These are phyloP conservation scores for Cardiosporidium cionae DNA, from an alignment of 169 alveolate genomes.

Conservation along the genomic window DNA sequence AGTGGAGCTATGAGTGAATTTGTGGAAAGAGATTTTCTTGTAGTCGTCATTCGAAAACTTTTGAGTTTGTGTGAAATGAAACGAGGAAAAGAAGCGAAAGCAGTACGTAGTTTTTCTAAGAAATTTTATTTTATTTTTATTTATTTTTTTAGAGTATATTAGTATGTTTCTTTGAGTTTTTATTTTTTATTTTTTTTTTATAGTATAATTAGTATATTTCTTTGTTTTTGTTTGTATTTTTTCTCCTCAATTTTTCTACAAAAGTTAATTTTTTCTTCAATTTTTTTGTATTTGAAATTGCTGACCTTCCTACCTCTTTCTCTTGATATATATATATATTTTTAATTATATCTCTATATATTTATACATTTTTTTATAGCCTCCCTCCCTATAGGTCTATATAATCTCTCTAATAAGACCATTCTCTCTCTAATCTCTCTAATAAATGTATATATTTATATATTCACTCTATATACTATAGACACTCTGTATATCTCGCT, in stretches of 20 bases:
- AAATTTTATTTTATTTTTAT: slow-evolving; percentile 2
- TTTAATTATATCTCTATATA: background rate
- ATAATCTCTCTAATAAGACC: too few relatives aligned
- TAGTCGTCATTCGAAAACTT: slow-evolving; percentile 82
- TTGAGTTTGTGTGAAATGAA: slow-evolving; percentile 92
- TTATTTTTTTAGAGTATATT: too few relatives aligned
- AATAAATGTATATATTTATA: too few relatives aligned
- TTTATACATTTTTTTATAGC: background rate
- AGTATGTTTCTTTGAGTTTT: background rate
- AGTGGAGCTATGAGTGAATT: slow-evolving; percentile 89
- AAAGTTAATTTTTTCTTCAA: background rate
- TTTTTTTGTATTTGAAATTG: background rate
- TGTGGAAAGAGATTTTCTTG: slow-evolving; percentile 88
- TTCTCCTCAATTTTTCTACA: too few relatives aligned
- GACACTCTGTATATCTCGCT: too few relatives aligned
- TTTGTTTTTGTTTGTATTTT: too few relatives aligned
- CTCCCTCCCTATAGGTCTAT: background rate
- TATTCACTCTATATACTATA: too few relatives aligned
- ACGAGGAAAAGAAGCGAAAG: slow-evolving; percentile 94
- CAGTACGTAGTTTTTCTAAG: slow-evolving; percentile 53
- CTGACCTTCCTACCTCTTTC: background rate
- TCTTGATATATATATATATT: background rate
- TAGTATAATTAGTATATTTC: too few relatives aligned
- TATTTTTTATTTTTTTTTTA: background rate
- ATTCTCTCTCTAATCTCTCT: too few relatives aligned